Base-by-base conservation (phyloP, 164 flowering plant genomes). In the Tetracentron sinense region DNA sequence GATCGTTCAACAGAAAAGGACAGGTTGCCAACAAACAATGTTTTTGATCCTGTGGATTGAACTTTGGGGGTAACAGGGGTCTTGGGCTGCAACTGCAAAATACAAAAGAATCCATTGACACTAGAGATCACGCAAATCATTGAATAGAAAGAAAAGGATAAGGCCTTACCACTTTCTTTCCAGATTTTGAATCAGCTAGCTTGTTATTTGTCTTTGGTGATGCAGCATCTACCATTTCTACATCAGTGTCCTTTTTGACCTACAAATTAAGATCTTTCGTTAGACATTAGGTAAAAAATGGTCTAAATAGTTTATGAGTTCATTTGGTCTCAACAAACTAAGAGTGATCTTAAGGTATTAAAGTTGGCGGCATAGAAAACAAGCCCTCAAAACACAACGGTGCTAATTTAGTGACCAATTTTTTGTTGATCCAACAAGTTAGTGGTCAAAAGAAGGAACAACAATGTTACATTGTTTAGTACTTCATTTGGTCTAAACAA, bases 11-110 rank as follows among this genome's bases (percentile, higher is more conserved):
- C 62, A 17, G 57, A 46, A 56, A 71, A 93, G 0, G 92, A 69
- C 1, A 93, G 71, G 68, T 93, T 93, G 42, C 98, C 98, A 58
- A 68, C 81, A 77, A 90, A 93, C 5, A 93, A 60, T 0, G 88
- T 87, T 72, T 77, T 86, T 7, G 89, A 77, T 8, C 85, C 95
- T 1, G 74, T 25, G 12, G 60, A 14, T 44, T 79, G 68, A 50
- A 26, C 59, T 64, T 71, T 64, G 46, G 88, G 80, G 29, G 95
- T 77, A 15, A 63, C 68, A 31, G 96, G 98, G 27, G 95, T 82
- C 61, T 83, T 73, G 7, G 80, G 81, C 97, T 90, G 81, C 69
- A 76, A 12, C n/a, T n/a, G n/a, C n/a, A n/a, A 48, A 52, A 28
- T 53, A 22, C 7, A 26, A 51, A 21, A 17, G 12, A 30, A 8